Percentiles rank a stretch among this genome's conserved stretches.
phyloP scores from a whole-genome alignment of 495 filamentous ascomycete genomes.

The Talaromyces nanjingensis region DNA sequence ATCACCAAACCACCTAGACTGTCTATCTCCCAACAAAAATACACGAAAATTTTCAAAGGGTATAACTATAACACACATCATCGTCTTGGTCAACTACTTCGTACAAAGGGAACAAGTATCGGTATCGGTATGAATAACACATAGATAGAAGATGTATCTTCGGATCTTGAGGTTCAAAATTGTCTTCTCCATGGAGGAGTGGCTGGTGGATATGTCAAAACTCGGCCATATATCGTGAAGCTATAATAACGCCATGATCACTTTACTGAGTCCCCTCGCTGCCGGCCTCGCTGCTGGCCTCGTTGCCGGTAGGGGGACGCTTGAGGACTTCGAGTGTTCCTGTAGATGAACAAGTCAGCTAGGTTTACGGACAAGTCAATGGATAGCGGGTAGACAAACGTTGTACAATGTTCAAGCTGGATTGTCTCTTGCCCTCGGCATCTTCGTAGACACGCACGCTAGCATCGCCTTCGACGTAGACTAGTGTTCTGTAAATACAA shows the following conservation, averaged over 20 bases:
- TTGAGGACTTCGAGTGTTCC: constrained; percentile 56
- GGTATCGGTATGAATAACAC: not conserved
- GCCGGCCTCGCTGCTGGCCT: constrained; percentile 7
- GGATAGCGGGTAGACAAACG: constrained; percentile 32
- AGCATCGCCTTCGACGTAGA: constrained; percentile 71
- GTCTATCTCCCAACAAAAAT: not conserved
- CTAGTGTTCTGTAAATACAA: constrained; percentile 42
- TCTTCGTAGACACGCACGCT: constrained; percentile 54
- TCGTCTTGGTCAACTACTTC: not conserved
- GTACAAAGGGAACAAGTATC: not conserved
- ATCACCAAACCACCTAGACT: not conserved
- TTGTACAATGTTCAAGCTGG: constrained; percentile 58
- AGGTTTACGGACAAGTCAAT: constrained; percentile 25
- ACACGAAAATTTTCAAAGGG: not conserved
- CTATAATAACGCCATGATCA: not conserved
- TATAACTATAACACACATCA: constrained; percentile 1
- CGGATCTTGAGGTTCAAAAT: not conserved
- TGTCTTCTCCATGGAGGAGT: not conserved
- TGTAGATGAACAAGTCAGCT: constrained; percentile 17
- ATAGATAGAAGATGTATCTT: not conserved
- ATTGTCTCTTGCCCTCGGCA: constrained; percentile 52
- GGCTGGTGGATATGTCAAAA: not conserved
- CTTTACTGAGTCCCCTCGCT: constrained; percentile 15
- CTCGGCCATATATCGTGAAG: not conserved
- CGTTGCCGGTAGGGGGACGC: constrained; percentile 22